Evolutionary conservation across 139 green algal genomes (phyloP).

Genomic region (Tetraselmis striata): DNA sequence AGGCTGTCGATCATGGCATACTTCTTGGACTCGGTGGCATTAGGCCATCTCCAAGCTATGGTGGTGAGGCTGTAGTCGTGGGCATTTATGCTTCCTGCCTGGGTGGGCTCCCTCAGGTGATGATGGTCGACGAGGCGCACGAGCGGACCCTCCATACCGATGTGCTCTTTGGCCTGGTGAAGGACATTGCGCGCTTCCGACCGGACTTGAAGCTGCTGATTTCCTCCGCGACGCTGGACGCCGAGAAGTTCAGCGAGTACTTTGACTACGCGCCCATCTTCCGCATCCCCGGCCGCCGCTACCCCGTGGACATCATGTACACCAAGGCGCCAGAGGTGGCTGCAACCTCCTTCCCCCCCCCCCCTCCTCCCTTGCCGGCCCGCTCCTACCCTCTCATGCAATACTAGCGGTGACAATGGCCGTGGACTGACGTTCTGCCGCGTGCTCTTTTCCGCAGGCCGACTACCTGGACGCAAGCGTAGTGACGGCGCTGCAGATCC

Average conservation of each 20-base stretch:
- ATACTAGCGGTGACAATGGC: too few relatives aligned
- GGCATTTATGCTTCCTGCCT: too few relatives aligned
- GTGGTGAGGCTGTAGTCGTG: too few relatives aligned
- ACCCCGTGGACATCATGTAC: conserved; percentile 97
- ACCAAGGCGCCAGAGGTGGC: conserved; percentile 84
- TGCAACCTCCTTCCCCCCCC: background rate
- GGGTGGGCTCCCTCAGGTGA: too few relatives aligned
- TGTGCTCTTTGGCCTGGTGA: conserved; percentile 94
- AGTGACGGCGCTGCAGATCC: conserved; percentile 82
- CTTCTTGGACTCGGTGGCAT: too few relatives aligned
- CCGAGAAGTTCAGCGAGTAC: conserved; percentile 90
- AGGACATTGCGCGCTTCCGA: conserved; percentile 72
- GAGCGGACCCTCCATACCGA: conserved; percentile 95
- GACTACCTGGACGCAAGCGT: conserved; percentile 90
- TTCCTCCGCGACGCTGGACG: conserved; percentile 81
- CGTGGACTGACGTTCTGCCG: too few relatives aligned
- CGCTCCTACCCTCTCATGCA: too few relatives aligned
- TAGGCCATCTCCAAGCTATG: too few relatives aligned
- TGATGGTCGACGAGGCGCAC: conserved; percentile 98
- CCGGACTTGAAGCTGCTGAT: conserved; percentile 97
- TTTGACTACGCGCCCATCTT: conserved; percentile 97
- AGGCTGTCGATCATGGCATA: too few relatives aligned
- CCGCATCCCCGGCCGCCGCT: conserved; percentile 77
- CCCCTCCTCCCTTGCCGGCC: background rate
- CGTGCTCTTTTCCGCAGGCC: conserved; percentile 56